phyloP scores from a whole-genome alignment of 2,329 filamentous ascomycete genomes.

The Exserohilum rostratum region DNA sequence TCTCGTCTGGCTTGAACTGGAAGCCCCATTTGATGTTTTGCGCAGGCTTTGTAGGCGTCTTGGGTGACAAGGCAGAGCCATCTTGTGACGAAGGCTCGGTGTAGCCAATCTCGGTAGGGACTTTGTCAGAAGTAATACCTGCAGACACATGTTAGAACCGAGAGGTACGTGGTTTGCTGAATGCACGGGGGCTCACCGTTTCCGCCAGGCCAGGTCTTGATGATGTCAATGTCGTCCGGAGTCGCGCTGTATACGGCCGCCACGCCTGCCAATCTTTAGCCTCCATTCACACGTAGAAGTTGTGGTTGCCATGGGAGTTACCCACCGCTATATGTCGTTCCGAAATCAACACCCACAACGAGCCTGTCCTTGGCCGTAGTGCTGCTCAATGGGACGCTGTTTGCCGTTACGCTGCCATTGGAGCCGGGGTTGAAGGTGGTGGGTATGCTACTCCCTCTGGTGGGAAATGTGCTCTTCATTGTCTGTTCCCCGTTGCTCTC shows the following conservation, averaged over 20 bases:
- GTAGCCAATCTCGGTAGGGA: slow-evolving; percentile 76
- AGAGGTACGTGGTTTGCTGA: background rate
- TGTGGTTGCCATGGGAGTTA: background rate
- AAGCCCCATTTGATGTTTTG: slow-evolving; percentile 73
- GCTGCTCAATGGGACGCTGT: slow-evolving; percentile 17
- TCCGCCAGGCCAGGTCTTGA: slow-evolving; percentile 80
- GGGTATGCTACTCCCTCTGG: slow-evolving; percentile 38
- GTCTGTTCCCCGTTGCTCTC: slow-evolving; percentile 4
- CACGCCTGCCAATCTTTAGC: slow-evolving; percentile 56
- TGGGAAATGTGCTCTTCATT: slow-evolving; percentile 32
- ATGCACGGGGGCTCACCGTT: slow-evolving; percentile 59
- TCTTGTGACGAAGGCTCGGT: slow-evolving; percentile 29
- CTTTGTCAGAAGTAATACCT: slow-evolving; percentile 82
- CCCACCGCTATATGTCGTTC: slow-evolving; percentile 78
- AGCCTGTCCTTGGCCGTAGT: slow-evolving; percentile 62
- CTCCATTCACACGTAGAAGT: background rate
- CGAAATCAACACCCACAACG: slow-evolving; percentile 82
- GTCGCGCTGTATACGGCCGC: slow-evolving; percentile 76
- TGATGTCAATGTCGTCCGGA: slow-evolving; percentile 81
- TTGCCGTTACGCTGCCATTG: slow-evolving; percentile 29
- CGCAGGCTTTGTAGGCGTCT: slow-evolving; percentile 25
- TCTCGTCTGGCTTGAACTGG: slow-evolving; percentile 79
- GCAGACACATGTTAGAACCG: slow-evolving; percentile 15
- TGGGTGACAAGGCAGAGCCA: slow-evolving; percentile 24
- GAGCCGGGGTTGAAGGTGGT: slow-evolving; percentile 39